Conservation (phyloP, 176 grass and related monocot species). For the Coix lacrymajobi region DNA sequence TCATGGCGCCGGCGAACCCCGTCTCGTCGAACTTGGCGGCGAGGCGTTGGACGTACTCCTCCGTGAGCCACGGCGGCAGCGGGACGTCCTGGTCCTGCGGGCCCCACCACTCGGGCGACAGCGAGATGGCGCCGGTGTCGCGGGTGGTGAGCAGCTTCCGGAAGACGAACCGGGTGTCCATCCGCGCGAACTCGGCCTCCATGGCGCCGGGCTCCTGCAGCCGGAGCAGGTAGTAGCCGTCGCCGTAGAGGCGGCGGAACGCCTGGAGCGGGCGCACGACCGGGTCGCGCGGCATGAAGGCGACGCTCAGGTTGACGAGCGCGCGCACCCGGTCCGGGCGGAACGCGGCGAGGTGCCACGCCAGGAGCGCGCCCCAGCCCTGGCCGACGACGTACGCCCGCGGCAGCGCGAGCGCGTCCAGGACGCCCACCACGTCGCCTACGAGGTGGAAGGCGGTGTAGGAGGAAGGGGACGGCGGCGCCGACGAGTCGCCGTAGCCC, state of each 20-base stretch:
- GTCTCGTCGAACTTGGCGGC: slow-evolving; percentile 46
- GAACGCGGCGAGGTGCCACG: slow-evolving; percentile 32
- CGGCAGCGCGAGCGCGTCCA: too few species aligned
- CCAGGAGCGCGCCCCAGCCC: background rate
- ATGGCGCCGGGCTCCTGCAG: slow-evolving; percentile 43
- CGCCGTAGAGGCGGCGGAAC: slow-evolving; percentile 13
- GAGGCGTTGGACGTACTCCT: slow-evolving; percentile 45
- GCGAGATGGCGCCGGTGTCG: background rate
- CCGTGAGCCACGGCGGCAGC: slow-evolving; percentile 35
- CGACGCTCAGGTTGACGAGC: slow-evolving; percentile 43
- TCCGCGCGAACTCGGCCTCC: slow-evolving; percentile 47
- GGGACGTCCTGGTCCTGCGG: slow-evolving; percentile 18
- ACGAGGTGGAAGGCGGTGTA: background rate
- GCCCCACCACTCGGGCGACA: slow-evolving; percentile 33
- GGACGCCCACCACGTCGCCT: background rate
- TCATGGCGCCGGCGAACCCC: slow-evolving; percentile 45
- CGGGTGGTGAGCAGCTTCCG: slow-evolving; percentile 35
- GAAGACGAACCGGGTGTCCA: slow-evolving; percentile 35
- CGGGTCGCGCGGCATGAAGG: slow-evolving; percentile 42
- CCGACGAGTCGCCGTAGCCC: background rate
- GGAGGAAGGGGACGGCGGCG: background rate
- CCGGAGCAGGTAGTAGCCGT: slow-evolving; percentile 38
- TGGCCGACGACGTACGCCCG: background rate
- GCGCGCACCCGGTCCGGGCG: slow-evolving; percentile 36
- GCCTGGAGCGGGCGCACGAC: slow-evolving; percentile 13